phyloP scores from a whole-genome alignment of 192 early-diverging fungal species.

The Endogone sp. region DNA sequence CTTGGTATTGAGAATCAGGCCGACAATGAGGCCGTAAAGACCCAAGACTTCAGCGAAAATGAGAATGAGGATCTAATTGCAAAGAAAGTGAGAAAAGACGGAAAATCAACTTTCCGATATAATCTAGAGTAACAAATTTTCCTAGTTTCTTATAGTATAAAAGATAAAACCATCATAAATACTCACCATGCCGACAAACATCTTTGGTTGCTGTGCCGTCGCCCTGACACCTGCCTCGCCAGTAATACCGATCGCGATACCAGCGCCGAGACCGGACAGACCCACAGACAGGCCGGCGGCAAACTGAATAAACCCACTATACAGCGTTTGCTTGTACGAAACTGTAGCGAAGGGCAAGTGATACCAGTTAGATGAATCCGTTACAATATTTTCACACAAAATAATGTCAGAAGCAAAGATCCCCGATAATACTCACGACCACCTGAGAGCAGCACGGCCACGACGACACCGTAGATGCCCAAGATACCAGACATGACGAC shows the following conservation, averaged over 20 bases:
- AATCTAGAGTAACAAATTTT: no score
- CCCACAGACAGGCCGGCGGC: constrained; percentile 93
- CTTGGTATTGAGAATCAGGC: constrained; percentile 97
- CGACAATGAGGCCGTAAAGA: constrained; percentile 95
- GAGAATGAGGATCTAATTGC: constrained; percentile 71
- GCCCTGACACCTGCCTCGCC: constrained; percentile 94
- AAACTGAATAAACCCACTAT: constrained; percentile 86
- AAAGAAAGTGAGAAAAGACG: no score
- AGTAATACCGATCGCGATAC: constrained; percentile 94
- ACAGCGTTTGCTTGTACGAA: constrained; percentile 30
- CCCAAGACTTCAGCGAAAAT: constrained; percentile 99
- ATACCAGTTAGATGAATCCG: constrained; percentile 27
- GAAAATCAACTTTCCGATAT: constrained; percentile 14
- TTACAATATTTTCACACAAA: neutral
- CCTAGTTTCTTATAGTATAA: no score
- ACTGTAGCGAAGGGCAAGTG: neutral
- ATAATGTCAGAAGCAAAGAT: constrained; percentile 29
- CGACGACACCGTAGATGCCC: constrained; percentile 96
- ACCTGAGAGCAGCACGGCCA: constrained; percentile 86
- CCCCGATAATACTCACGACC: constrained; percentile 63
- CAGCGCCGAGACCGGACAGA: constrained; percentile 88
- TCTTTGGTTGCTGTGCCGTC: constrained; percentile 82
- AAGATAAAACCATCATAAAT: no score
- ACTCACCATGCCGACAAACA: constrained; percentile 94
- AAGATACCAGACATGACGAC: constrained; percentile 99